Base-by-base conservation (phyloP, 2,329 filamentous ascomycete genomes). In the Fusarium sarcochroum region DNA sequence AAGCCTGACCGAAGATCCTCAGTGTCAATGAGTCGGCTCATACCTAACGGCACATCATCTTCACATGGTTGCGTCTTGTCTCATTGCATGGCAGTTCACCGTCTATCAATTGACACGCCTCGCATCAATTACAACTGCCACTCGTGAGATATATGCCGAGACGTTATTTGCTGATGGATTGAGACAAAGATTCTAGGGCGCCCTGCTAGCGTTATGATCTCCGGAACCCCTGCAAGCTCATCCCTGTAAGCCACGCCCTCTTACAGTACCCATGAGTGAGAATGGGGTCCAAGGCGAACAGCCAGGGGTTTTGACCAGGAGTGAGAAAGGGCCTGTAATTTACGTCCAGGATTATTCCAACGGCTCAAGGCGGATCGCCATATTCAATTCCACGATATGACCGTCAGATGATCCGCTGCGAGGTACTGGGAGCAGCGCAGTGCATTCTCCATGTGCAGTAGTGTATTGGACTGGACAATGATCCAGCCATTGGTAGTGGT, bases 191-290 rank as follows among this genome's bases (percentile, higher is more conserved):
- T 40, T 41, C 45, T 40, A 41, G 54, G 47, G n/a, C 7, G 32
- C 66, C 69, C 9, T 59, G 46, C 71, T 73, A 73, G 71, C 56
- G 59, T 6, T 4, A 53, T 68, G 71, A 73, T 73, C 71, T 73
- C 68, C 71, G 32, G 42, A 25, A 54, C 56, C 67, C 71, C 62
- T 70, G 71, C 42, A 11, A 40, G 13, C 3, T 15, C 18, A 65
- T 55, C 64, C 67, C 54, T 70, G 66, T 25, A 59, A 53, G 62
- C 58, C 67, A 73, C 52, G 55, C 63, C 30, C 53, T 60, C 45
- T n/a, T 30, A 34, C 40, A 34, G 41, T 10, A 40, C 32, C 18
- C 21, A 38, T n/a, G 37, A 50, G 47, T 41, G 14, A 38, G 40
- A 35, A 40, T 45, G 41, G 58, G 54, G 44, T 49, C 37, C 20